Evolutionary conservation across 768 basidiomycete genomes (phyloP), one percentile per base, ranked within the genome.

Genomic region (Termitomyces sp.): DNA sequence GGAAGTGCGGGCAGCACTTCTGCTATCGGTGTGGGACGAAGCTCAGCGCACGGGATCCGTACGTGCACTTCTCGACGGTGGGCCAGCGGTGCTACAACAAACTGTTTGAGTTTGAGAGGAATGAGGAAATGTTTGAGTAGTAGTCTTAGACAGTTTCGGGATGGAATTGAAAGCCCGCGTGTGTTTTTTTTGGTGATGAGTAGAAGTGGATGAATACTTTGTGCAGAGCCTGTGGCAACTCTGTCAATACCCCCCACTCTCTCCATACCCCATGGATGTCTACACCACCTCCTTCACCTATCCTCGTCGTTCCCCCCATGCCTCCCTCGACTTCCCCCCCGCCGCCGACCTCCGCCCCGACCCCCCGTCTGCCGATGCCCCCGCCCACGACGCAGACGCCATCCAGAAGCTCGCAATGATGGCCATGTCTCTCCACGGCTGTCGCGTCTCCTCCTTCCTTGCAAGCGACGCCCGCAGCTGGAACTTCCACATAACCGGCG

Each of bases 201-300:
- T 15, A 23, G 23, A 30, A 33, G 31, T 33, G 43, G 43, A 43
- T n/a, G 42, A 54, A 41, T 53, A 53, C 21, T 23, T 50, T 50
- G 50, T 50, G 37, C 23, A 51, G 38, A 51, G 38, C 23, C 41
- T 42, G 54, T 78, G 79, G 76, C 78, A 76, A 70, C 71, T 70
- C 66, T 74, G 76, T 75, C 75, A 78, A 79, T 78, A 80, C 78
- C 78, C 78, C 66, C 70, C 70, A 72, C 71, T 71, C 68, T 72
- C 69, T 72, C 69, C 67, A 74, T 72, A 72, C 71, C 70, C 57
- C 68, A 95, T 97, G 94, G 94, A 97, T 71, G 84, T 95, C 69
- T 96, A 95, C 82, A 91, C 93, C 54, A 91, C 91, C 63, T 91
- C 93, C 67, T 95, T 97, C 80, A 87, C 87, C 64, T 89, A 90